These are phyloP conservation scores for Fusarium sp. DNA, from an alignment of 2,329 filamentous ascomycete species.

Conservation along the genomic window DNA sequence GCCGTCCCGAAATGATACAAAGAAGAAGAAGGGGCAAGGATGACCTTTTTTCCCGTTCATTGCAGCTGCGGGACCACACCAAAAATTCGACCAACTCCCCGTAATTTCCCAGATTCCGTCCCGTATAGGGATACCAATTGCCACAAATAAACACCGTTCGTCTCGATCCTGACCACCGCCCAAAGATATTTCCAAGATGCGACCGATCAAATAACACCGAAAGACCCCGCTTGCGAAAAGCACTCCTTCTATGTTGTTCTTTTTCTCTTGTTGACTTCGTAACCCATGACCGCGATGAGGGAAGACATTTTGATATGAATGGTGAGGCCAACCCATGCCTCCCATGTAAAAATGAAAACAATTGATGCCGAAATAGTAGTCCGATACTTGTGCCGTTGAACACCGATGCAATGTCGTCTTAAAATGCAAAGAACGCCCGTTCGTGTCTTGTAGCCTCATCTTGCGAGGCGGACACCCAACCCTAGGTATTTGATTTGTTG, in stretches of 20 bases:
- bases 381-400: slow-evolving; percentile 45
- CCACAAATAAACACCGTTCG: slow-evolving; percentile 50
- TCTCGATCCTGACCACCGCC: slow-evolving; percentile 51
- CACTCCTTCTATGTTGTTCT: slow-evolving; percentile 60
- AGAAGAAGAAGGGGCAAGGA: slow-evolving; percentile 45
- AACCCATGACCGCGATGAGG: slow-evolving; percentile 53
- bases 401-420: slow-evolving; percentile 60
- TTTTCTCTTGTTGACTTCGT: slow-evolving; percentile 59
- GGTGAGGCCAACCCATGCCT: slow-evolving; percentile 39
- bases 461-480: slow-evolving; percentile 48
- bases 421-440: slow-evolving; percentile 58
- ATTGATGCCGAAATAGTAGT: slow-evolving; percentile 45
- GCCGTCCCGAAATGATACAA: slow-evolving; percentile 45
- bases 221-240: slow-evolving; percentile 48
- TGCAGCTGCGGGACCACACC: slow-evolving; percentile 47
- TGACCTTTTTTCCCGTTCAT: slow-evolving; percentile 47
- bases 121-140: slow-evolving; percentile 45
- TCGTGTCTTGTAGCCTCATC: slow-evolving; percentile 57
- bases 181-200: slow-evolving; percentile 50
- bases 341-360: slow-evolving; percentile 50
- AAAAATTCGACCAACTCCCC: slow-evolving; percentile 53
- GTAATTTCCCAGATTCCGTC: slow-evolving; percentile 49
- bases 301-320: slow-evolving; percentile 49
- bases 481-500: slow-evolving; percentile 46
- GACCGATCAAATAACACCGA: slow-evolving; percentile 53